Evolutionary conservation across 2,329 filamentous ascomycete species (phyloP), one percentile per base, ranked within the genome.

Genomic region (Penicillium sp.): DNA sequence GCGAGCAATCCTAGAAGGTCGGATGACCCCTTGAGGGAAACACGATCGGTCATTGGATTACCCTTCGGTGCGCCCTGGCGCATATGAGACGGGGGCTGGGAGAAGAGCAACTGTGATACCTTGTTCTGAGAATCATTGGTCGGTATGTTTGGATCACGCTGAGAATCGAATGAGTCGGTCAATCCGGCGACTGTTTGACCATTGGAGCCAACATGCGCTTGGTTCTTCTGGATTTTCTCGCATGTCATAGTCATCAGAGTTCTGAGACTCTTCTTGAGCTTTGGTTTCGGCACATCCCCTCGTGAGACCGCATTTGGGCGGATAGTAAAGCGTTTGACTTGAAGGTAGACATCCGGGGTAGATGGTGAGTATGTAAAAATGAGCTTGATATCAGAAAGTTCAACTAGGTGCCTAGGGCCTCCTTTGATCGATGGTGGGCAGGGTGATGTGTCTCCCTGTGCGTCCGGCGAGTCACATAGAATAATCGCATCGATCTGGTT

Each of bases 401-500:
- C 59, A 22, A 70, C 56, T 5, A 57, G 24, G 15, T 61, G 60
- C 4, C 64, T 68, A 45, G 59, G 61, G 9, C 53, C 56, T 26
- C 58, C 46, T 21, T 51, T 56, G 10, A 49, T 48, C 21, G 61
- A 50, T n/a, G 51, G 55, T 12, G 47, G 46, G 6, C 55, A 52
- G 3, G 57, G 54, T 6, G 47, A 53, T 31, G 55, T 51, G 5
- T 32, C 43, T 12, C 41, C n/a, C 43, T 64, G 67, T 26, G 50
- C 26, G 33, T 61, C 48, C 6, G 63, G 48, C 7, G 65, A 58
- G 12, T 61, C 58, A 7, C 49, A 49, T 9, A 64, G 51, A 29
- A 72, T 55, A 21, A 59, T 61, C 6, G 62, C 66, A 28, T 64
- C 58, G 9, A 73, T 65, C 28, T 64, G 64, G 13, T 65, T 63